phyloP scores from a whole-genome alignment of 2,329 filamentous ascomycete species.

The Nothopassalora personata region DNA sequence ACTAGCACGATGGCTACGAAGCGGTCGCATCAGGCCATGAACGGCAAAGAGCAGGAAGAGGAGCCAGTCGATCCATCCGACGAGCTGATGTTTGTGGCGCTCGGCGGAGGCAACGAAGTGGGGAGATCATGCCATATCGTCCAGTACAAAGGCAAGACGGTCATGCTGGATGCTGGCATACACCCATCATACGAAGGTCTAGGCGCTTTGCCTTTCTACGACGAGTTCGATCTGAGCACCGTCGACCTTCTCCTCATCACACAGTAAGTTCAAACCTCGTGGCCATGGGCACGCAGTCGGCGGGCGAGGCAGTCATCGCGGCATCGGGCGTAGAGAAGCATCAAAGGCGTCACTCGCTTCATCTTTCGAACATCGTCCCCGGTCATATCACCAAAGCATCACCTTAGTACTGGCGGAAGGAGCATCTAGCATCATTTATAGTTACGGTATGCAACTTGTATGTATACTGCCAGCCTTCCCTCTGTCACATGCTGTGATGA shows the following conservation, averaged over 20 bases:
- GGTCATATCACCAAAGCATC: neutral
- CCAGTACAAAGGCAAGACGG: slow-evolving; percentile 98
- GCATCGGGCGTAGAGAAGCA: slow-evolving; percentile 1
- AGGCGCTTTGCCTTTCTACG: slow-evolving; percentile 90
- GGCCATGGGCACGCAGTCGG: neutral
- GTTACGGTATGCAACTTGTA: slow-evolving; percentile 30
- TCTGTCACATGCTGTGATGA: slow-evolving; percentile 17
- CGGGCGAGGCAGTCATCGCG: slow-evolving; percentile 14
- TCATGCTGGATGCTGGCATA: slow-evolving; percentile 98
- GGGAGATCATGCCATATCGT: slow-evolving; percentile 96
- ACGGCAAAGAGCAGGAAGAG: slow-evolving; percentile 61
- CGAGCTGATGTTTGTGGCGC: slow-evolving; percentile 86
- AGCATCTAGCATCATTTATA: slow-evolving; percentile 28
- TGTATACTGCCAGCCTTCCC: slow-evolving; percentile 8
- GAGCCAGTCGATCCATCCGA: slow-evolving; percentile 90
- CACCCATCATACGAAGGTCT: slow-evolving; percentile 95
- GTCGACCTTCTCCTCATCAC: slow-evolving; percentile 96
- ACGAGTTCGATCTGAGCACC: slow-evolving; percentile 95
- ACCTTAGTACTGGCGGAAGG: neutral
- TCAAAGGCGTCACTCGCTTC: neutral
- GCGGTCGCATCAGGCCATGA: slow-evolving; percentile 61
- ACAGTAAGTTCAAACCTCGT: slow-evolving; percentile 70
- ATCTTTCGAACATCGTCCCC: neutral
- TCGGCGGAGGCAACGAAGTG: slow-evolving; percentile 95
- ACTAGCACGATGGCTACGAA: slow-evolving; percentile 73